A percentile compares a stretch with the other conserved stretches of the same genome.
Evolutionary conservation across 768 basidiomycete genomes (phyloP).

Genomic region (Calvatia gigantea): DNA sequence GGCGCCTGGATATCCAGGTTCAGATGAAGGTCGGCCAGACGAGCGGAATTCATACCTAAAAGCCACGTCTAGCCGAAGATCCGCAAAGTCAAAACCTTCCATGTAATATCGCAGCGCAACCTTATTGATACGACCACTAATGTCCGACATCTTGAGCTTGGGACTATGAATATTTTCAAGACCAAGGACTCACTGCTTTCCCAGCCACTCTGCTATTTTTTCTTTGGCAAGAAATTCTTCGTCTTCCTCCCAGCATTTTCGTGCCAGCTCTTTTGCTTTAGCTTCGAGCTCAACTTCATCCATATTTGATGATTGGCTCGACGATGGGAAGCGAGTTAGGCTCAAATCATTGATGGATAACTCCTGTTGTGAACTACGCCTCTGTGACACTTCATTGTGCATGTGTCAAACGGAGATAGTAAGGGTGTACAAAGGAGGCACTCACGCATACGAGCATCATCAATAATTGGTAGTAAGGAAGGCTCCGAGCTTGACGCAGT

Average conservation of each 20-base stretch:
- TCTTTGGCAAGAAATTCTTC: slow-evolving; percentile 79
- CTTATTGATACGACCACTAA: slow-evolving; percentile 74
- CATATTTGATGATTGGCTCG: slow-evolving; percentile 38
- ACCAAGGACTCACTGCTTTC: slow-evolving; percentile 69
- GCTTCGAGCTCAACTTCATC: slow-evolving; percentile 56
- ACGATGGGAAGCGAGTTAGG: slow-evolving; percentile 43
- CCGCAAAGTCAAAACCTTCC: slow-evolving; percentile 83
- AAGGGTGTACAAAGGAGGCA: slow-evolving; percentile 10
- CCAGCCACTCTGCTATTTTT: slow-evolving; percentile 96
- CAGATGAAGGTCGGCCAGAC: neutral
- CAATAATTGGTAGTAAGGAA: slow-evolving; percentile 58
- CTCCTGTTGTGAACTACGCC: slow-evolving; percentile 48
- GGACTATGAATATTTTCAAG: neutral
- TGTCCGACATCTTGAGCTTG: neutral
- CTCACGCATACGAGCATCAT: slow-evolving; percentile 50
- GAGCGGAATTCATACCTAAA: slow-evolving; percentile 59
- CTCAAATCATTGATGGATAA: slow-evolving; percentile 47
- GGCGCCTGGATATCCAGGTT: slow-evolving; percentile 56
- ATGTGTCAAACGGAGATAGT: slow-evolving; percentile 4
- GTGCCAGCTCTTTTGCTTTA: slow-evolving; percentile 69
- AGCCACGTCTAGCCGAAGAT: slow-evolving; percentile 79
- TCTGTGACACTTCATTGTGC: slow-evolving; percentile 18
- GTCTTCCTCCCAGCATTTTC: slow-evolving; percentile 83
- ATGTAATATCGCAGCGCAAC: slow-evolving; percentile 77
- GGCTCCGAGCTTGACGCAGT: slow-evolving; percentile 81